Base-by-base conservation (phyloP, 768 basidiomycete genomes). In the Coprinopsis marcescibilis region DNA sequence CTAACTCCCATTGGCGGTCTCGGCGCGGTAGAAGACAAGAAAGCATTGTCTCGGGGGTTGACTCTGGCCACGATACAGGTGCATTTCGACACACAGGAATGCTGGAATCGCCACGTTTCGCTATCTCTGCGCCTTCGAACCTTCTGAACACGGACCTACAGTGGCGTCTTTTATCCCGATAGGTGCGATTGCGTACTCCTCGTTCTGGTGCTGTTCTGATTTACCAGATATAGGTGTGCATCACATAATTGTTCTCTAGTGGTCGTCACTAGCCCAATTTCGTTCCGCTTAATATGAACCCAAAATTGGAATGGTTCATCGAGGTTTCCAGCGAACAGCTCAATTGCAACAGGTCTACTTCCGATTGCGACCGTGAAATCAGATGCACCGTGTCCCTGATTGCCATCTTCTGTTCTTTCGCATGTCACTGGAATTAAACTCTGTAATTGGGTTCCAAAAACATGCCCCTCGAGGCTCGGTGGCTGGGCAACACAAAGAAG, bases 381-480 rank as follows among this genome's bases (percentile, higher is more conserved):
- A 42, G 36, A 43, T 35, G 23, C 41, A 49, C 35, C 48, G 43
- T 44, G 48, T 49, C 34, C 48, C 48, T 49, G 48, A 49, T 44
- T 49, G 14, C 48, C 48, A 49, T 49, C 48, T 49, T 49, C 48
- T 44, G 42, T 49, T 49, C 47, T 48, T 48, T 48, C 48, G 48
- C 48, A 49, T 49, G 48, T 44, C 42, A 26, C 12, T 36, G 47
- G 42, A 39, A 49, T 49, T 39, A 37, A 44, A 42, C 39, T 29
- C 47, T 15, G 45, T 46, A 40, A 33, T 19, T 33, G 45, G 32
- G 33, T 40, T 24, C 12, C 13, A 37, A 15, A 23, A 43, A 52
- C 52, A 49, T 54, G 52, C 52, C 48, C 40, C 52, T 46, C 43
- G 38, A n/a, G 41, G 27, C 50, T 47, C 46, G 52, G 48, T 55